These are phyloP conservation scores for Colletotrichum limetticola DNA, from an alignment of 2,329 filamentous ascomycete genomes.

Conservation along the genomic window DNA sequence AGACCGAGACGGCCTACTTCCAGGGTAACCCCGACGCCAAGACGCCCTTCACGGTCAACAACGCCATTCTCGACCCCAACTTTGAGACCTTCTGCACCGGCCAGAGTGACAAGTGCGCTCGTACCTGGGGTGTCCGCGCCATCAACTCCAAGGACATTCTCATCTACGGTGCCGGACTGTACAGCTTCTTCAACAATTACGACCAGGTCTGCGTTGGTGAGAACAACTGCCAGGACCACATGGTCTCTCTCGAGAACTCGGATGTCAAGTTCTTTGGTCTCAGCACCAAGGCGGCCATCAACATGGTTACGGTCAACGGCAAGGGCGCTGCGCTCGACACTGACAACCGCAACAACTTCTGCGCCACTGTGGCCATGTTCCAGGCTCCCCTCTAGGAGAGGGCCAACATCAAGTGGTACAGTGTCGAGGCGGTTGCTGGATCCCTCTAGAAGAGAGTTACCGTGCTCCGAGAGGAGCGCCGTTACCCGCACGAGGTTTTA, in stretches of 20 bases:
- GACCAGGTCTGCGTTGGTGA: conserved; percentile 73
- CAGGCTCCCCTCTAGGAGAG: conserved; percentile 26
- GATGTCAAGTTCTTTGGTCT: conserved; percentile 73
- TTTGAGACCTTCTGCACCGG: conserved; percentile 69
- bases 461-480: too few species aligned
- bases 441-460: not conserved
- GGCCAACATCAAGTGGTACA: not conserved
- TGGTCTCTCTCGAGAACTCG: conserved; percentile 76
- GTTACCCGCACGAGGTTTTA: not conserved
- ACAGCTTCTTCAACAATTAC: conserved; percentile 89
- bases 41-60: conserved; percentile 70
- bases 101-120: conserved; percentile 63
- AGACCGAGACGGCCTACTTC: conserved; percentile 91
- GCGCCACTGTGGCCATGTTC: conserved; percentile 69
- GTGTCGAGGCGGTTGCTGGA: not conserved
- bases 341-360: conserved; percentile 75
- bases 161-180: conserved; percentile 79
- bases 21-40: conserved; percentile 83
- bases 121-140: conserved; percentile 81
- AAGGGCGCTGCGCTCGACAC: conserved; percentile 61
- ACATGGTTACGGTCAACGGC: conserved; percentile 77
- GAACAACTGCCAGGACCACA: conserved; percentile 81
- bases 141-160: conserved; percentile 73
- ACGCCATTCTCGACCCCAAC: conserved; percentile 71
- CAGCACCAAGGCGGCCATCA: conserved; percentile 78